A percentile compares a stretch with the other conserved stretches of the same genome.
Evolutionary conservation across 2,329 filamentous ascomycete species (phyloP).

Genomic region (Corniculantispora saksenae): DNA sequence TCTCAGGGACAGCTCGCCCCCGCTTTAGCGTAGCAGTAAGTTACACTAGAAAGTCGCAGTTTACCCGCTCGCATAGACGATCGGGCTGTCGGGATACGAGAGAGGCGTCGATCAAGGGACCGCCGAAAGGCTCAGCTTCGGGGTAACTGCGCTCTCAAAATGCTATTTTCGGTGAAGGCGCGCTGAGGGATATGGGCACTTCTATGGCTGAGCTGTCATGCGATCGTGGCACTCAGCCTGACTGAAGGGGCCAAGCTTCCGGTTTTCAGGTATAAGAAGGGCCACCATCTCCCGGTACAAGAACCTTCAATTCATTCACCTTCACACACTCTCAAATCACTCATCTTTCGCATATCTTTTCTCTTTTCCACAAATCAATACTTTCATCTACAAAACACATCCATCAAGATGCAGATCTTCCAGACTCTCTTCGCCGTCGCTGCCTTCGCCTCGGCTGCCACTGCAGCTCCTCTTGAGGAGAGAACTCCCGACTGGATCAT

Average conservation of each 20-base stretch:
- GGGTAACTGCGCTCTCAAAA: neutral
- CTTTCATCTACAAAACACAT: conserved; percentile 16
- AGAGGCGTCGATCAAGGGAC: neutral
- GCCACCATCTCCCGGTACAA: neutral
- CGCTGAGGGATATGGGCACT: neutral
- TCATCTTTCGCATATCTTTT: neutral
- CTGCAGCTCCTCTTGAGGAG: conserved; percentile 45
- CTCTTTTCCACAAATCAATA: conserved; percentile 15
- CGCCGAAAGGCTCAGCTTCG: neutral
- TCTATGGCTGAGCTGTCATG: neutral
- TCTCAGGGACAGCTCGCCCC: neutral
- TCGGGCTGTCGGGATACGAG: conserved; percentile 10
- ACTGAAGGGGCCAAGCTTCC: neutral
- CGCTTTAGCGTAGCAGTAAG: neutral
- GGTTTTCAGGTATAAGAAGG: conserved; percentile 3
- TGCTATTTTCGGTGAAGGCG: neutral
- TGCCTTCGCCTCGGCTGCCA: conserved; percentile 37
- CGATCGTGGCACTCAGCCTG: neutral
- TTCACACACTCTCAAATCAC: neutral
- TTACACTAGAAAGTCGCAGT: too few species aligned
- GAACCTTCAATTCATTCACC: neutral
- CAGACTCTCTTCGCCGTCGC: conserved; percentile 38
- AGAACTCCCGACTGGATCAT: conserved; percentile 44
- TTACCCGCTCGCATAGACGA: neutral
- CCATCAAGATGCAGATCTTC: conserved; percentile 46